Conservation (phyloP, 108 stramenopile species). For the Skeletonema tropicum region DNA sequence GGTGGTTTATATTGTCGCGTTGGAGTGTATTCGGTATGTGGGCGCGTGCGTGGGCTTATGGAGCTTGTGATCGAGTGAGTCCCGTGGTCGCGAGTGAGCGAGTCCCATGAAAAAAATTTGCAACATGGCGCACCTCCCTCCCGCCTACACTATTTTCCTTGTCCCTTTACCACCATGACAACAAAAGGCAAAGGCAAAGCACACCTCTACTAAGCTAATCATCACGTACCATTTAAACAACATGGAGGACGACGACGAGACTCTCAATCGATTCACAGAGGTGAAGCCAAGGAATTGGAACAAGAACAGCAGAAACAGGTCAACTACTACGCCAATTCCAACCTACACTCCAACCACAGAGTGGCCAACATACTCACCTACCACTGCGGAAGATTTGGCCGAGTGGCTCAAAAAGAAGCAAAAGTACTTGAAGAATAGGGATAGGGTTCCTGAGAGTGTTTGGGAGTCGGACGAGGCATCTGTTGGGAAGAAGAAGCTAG, state of each 20-base stretch:
- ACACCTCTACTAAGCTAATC: not conserved
- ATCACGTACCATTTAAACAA: not conserved
- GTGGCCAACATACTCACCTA: slow-evolving; percentile 1
- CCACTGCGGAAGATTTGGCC: not conserved
- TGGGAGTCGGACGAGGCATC: slow-evolving; percentile 1
- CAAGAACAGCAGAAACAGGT: not conserved
- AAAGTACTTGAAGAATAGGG: slow-evolving; percentile 2
- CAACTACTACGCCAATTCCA: not conserved
- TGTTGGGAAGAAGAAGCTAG: not conserved
- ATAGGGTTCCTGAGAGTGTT: not conserved
- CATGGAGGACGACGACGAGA: not conserved
- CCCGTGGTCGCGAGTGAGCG: too few relatives aligned
- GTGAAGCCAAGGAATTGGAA: slow-evolving; percentile 1
- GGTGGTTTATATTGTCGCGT: too few relatives aligned
- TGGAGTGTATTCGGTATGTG: not conserved
- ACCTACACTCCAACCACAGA: not conserved
- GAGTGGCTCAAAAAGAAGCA: slow-evolving; percentile 2
- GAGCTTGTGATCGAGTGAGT: too few relatives aligned
- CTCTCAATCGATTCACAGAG: not conserved
- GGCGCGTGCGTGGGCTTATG: not conserved
- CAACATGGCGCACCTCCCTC: not conserved
- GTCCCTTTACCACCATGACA: not conserved
- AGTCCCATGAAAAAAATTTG: not conserved
- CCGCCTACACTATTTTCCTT: not conserved
- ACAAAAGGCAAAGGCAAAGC: not conserved